Evolutionary conservation across 192 early-diverging fungal genomes (phyloP).

Genomic region (Backusella westeae): DNA sequence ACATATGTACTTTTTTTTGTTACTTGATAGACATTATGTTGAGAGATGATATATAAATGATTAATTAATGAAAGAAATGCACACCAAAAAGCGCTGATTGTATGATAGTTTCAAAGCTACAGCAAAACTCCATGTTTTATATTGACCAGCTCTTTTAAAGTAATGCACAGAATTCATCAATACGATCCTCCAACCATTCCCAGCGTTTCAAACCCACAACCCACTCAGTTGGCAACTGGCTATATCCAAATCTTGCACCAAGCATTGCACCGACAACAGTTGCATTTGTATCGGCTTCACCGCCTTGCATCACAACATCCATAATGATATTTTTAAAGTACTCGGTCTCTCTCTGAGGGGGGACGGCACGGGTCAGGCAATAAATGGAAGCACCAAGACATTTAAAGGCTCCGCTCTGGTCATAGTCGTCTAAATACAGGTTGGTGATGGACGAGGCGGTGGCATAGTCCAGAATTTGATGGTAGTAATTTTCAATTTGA

Average conservation of each 20-base stretch:
- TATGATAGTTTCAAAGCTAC: background rate
- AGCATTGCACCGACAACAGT: conserved; percentile 34
- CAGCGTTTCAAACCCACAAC: conserved; percentile 37
- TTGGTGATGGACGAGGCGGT: background rate
- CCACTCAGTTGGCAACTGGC: conserved; percentile 34
- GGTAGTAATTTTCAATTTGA: conserved; percentile 24
- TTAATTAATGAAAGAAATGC: background rate
- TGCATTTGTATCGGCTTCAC: conserved; percentile 36
- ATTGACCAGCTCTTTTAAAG: conserved; percentile 16
- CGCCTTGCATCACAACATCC: conserved; percentile 36
- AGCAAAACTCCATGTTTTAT: background rate
- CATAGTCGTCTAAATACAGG: background rate
- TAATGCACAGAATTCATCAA: conserved; percentile 35
- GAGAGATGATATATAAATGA: background rate
- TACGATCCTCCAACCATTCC: conserved; percentile 36
- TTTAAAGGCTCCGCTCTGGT: conserved; percentile 18
- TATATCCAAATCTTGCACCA: conserved; percentile 33
- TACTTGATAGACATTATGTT: background rate
- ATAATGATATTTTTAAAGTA: conserved; percentile 33
- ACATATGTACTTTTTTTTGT: background rate
- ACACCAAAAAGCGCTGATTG: background rate
- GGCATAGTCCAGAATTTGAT: conserved; percentile 22
- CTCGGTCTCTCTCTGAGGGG: conserved; percentile 16
- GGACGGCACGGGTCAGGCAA: conserved; percentile 29
- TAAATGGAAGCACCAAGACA: conserved; percentile 30